Conservation (phyloP, 1,139 yeast species). For the Arxiozyma telluris region DNA sequence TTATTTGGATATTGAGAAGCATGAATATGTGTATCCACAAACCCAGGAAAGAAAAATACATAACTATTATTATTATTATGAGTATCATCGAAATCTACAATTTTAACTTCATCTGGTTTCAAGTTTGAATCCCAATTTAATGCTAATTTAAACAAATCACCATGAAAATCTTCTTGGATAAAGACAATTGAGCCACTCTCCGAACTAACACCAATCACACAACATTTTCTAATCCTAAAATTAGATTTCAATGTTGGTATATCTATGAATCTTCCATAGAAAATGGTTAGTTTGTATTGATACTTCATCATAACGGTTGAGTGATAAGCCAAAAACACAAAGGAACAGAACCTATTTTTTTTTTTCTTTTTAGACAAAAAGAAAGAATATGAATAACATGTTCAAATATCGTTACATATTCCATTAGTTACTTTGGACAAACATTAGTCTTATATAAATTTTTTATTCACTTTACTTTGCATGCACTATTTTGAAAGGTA, state of each 20-base stretch:
- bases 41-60: constrained; percentile 76
- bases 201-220: constrained; percentile 46
- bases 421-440: no score
- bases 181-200: constrained; percentile 19
- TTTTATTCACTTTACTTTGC: no score
- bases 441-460: no score
- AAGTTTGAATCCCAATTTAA: neutral
- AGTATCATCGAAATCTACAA: neutral
- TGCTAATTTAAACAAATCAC: neutral
- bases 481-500: no score
- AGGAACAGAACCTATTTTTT: no score
- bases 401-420: no score
- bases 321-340: neutral
- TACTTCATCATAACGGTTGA: neutral
- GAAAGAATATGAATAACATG: no score
- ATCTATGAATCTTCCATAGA: constrained; percentile 50
- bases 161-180: constrained; percentile 12
- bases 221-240: constrained; percentile 39
- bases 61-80: neutral
- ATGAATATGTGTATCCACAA: constrained; percentile 90
- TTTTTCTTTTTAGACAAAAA: no score
- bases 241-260: constrained; percentile 39
- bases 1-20: constrained; percentile 95
- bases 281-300: constrained; percentile 13
- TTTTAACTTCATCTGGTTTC: neutral